Conservation (phyloP, 2,329 filamentous ascomycete species). For the Beauveria brongniartii region DNA sequence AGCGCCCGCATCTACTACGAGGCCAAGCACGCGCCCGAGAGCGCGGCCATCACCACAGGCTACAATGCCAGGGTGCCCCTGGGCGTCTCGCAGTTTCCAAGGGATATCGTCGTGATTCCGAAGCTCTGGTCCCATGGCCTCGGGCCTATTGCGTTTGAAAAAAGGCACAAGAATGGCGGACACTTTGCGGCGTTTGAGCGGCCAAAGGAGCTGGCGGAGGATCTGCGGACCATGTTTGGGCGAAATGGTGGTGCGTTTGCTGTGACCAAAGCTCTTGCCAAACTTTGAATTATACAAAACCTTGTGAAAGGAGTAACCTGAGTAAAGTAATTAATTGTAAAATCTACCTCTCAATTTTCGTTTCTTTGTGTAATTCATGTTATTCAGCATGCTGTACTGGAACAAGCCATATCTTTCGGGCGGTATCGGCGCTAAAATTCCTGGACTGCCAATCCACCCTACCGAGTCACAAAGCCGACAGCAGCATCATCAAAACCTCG, state of each 20-base stretch:
- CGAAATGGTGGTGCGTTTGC: slow-evolving; percentile 36
- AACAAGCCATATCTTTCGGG: not conserved
- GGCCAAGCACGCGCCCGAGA: slow-evolving; percentile 31
- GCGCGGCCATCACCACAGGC: not conserved
- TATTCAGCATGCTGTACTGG: too few species aligned
- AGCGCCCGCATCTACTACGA: slow-evolving; percentile 66
- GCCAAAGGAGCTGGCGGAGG: slow-evolving; percentile 40
- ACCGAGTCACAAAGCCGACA: not conserved
- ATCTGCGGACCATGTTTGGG: slow-evolving; percentile 48
- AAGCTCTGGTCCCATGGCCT: slow-evolving; percentile 46
- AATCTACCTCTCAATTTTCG: too few species aligned
- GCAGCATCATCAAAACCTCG: not conserved
- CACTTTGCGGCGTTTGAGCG: slow-evolving; percentile 51
- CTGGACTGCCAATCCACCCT: not conserved
- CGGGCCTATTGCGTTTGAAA: slow-evolving; percentile 48
- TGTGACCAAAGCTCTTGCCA: slow-evolving; percentile 20
- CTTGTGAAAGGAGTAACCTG: not conserved
- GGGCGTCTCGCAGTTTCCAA: slow-evolving; percentile 45
- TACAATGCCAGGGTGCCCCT: slow-evolving; percentile 21
- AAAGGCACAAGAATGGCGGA: slow-evolving; percentile 38
- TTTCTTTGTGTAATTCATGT: too few species aligned
- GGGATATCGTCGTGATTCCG: slow-evolving; percentile 46
- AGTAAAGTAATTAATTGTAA: not conserved
- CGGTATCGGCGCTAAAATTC: slow-evolving; percentile 9
- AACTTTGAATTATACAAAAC: not conserved